These are phyloP conservation scores for Coemansia sp. DNA, from an alignment of 371 early-diverging fungal species.

Conservation along the genomic window DNA sequence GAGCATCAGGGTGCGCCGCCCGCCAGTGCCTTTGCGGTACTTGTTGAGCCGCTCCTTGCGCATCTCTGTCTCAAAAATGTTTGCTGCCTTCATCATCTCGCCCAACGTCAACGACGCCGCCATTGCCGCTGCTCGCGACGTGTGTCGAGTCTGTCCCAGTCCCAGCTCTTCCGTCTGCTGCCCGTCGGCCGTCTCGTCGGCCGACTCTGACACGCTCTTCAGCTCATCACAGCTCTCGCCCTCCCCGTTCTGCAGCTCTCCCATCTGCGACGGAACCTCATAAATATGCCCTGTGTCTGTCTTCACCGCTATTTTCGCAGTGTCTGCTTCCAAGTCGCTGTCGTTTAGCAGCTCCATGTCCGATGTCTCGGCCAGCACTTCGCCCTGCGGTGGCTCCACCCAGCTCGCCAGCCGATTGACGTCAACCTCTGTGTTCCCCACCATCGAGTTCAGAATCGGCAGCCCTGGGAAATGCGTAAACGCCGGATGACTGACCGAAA, in stretches of 20 bases:
- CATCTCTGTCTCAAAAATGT: constrained; percentile 57
- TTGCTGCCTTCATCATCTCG: constrained; percentile 57
- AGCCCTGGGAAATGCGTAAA: constrained; percentile 54
- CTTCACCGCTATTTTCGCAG: background rate
- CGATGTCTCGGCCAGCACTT: constrained; percentile 36
- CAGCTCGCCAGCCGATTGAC: constrained; percentile 22
- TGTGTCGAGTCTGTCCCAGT: constrained; percentile 28
- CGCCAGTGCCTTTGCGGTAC: constrained; percentile 8
- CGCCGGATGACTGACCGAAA: constrained; percentile 57
- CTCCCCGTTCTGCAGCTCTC: background rate
- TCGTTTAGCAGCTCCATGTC: constrained; percentile 45
- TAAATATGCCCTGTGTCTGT: constrained; percentile 4
- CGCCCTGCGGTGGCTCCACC: constrained; percentile 41
- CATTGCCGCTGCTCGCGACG: constrained; percentile 58
- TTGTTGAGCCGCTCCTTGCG: constrained; percentile 45
- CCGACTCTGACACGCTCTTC: constrained; percentile 31
- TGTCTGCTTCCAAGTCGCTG: constrained; percentile 22
- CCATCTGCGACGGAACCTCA: background rate
- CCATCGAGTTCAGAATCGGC: constrained; percentile 34
- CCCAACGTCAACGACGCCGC: constrained; percentile 52
- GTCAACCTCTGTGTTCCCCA: constrained; percentile 28
- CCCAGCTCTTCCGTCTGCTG: background rate
- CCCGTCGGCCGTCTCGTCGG: constrained; percentile 6
- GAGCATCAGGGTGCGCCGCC: constrained; percentile 28
- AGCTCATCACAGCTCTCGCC: constrained; percentile 23